phyloP scores from a whole-genome alignment of 2,329 filamentous ascomycete species.

The Stachybotrys elegans region DNA sequence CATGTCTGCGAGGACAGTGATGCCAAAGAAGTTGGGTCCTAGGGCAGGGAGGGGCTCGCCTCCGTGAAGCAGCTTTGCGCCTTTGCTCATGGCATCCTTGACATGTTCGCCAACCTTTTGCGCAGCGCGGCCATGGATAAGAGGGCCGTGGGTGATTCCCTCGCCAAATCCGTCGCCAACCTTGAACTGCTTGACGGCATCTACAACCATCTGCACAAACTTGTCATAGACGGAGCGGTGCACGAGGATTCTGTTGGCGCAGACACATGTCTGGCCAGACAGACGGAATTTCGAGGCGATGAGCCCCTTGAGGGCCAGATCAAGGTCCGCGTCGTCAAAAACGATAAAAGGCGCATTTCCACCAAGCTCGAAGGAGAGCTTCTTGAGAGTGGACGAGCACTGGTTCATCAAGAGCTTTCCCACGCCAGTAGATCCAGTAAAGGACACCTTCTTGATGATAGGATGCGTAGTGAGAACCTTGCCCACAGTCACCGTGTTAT shows the following conservation, averaged over 20 bases:
- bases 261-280: conserved; percentile 69
- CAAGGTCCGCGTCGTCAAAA: conserved; percentile 70
- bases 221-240: conserved; percentile 55
- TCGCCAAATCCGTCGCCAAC: conserved; percentile 52
- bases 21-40: conserved; percentile 62
- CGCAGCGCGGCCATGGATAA: conserved; percentile 62
- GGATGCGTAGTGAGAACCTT: conserved; percentile 38
- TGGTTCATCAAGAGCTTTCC: conserved; percentile 61
- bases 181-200: conserved; percentile 52
- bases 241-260: conserved; percentile 56
- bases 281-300: conserved; percentile 66
- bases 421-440: conserved; percentile 56
- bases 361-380: conserved; percentile 68
- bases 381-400: conserved; percentile 63
- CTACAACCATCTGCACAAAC: conserved; percentile 44
- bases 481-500: conserved; percentile 76
- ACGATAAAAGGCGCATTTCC: conserved; percentile 74
- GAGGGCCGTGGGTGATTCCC: conserved; percentile 53
- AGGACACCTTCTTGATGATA: conserved; percentile 63
- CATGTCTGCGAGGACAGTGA: conserved; percentile 65
- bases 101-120: conserved; percentile 59
- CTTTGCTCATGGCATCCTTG: conserved; percentile 56
- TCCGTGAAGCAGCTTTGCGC: conserved; percentile 52
- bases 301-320: conserved; percentile 60
- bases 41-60: conserved; percentile 54